Evolutionary conservation across 129 eudicot species (phyloP).

Genomic region (Arctium lappa): DNA sequence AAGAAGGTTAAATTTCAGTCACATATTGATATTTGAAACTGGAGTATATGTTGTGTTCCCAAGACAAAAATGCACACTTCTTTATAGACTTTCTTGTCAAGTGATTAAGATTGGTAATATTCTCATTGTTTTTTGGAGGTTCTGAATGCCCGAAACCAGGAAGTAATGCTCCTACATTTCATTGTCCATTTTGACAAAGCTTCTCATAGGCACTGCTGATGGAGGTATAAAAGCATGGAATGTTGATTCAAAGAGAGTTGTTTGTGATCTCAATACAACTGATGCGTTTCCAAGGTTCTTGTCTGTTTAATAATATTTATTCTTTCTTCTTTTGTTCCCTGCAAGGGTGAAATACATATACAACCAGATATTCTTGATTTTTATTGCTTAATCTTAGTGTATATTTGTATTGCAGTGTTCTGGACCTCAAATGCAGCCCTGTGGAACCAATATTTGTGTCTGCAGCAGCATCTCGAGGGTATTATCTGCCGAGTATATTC

Average conservation of each 20-base stretch:
- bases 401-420: conserved; percentile 54
- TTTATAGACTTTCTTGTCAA: not conserved
- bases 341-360: not conserved
- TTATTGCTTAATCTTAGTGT: conserved; percentile 14
- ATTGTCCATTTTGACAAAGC: conserved; percentile 74
- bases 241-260: conserved; percentile 97
- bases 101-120: not conserved
- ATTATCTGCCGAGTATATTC: not conserved
- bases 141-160: conserved; percentile 26
- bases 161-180: conserved; percentile 31
- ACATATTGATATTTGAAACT: not conserved
- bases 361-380: not conserved
- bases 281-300: conserved; percentile 73
- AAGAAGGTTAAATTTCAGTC: not conserved
- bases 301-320: not conserved
- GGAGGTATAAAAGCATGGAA: conserved; percentile 99
- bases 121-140: conserved; percentile 19
- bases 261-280: conserved; percentile 78
- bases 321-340: not conserved
- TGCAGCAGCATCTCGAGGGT: conserved; percentile 96
- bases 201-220: conserved; percentile 98
- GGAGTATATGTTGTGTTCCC: not conserved
- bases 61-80: not conserved
- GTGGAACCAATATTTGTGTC: conserved; percentile 97
- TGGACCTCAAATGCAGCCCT: conserved; percentile 95